Base-by-base conservation (phyloP, 345 rosid genomes). In the Euphorbia peplus region DNA sequence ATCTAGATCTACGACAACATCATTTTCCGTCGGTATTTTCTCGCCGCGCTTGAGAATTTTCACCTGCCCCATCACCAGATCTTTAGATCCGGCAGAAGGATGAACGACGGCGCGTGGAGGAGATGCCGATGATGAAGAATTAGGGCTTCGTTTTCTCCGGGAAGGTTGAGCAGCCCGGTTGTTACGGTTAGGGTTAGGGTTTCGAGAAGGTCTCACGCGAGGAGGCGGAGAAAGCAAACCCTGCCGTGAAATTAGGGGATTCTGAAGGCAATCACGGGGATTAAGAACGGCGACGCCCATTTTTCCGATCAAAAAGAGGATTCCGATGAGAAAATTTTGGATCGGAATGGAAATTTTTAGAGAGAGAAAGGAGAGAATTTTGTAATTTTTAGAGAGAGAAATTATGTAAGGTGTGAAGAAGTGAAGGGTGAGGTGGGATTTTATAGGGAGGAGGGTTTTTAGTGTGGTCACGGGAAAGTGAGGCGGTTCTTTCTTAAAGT, bases 21-120 rank as follows among this genome's bases (percentile, higher is more conserved):
- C 58, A 16, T n/a, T 41, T 8, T 67, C 65, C 24, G 55, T 41
- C 25, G 29, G 5, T 5, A 37, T 15, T 50, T 51, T 32, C 24
- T 90, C 96, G 21, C 97, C 98, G 30, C 97, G 91, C 48, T 83
- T 89, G 1, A 91, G 88, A 60, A 93, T 89, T 73, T 81, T 87
- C 15, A 91, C 84, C 30, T 84, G 84, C 0, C 91, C 84, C 59
- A 70, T 74, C 16, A 77, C 75, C 39, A 79, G 69, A 14, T 32
- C 51, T 53, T 76, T 79, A 3, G n/a, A n/a, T n/a, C n/a, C n/a
- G n/a, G 56, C n/a, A 5, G 79, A 58, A 3, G 13, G 16, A 7
- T 24, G 29, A 47, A n/a, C 11, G 28, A 48, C 18, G 14, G 18
- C 58, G 25, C 51, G 26, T 6, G 68, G 53, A 41, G 71, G 79